Percentiles rank a stretch among this genome's conserved stretches.
phyloP scores from a whole-genome alignment of 2,329 filamentous ascomycete species.

The Cladosporium sp. region DNA sequence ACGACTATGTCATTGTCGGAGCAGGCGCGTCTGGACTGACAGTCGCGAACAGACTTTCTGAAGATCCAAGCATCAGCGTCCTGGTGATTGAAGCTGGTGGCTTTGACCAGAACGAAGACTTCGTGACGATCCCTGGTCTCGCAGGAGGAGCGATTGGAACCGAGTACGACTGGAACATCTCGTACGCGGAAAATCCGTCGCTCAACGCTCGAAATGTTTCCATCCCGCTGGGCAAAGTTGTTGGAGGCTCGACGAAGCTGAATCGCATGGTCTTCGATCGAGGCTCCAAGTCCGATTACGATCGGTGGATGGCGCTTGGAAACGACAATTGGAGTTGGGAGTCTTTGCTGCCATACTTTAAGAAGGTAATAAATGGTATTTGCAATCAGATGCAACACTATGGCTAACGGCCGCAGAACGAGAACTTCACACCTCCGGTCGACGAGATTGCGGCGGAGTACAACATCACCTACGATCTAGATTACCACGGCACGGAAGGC shows the following conservation, averaged over 20 bases:
- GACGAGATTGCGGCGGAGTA: conserved; percentile 18
- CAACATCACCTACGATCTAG: conserved; percentile 10
- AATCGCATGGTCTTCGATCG: conserved; percentile 27
- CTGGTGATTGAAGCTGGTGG: conserved; percentile 29
- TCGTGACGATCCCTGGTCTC: neutral
- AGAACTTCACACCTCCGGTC: conserved; percentile 12
- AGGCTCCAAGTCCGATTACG: conserved; percentile 29
- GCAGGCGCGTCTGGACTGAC: conserved; percentile 25
- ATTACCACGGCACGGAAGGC: conserved; percentile 1
- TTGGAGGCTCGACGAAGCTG: conserved; percentile 43
- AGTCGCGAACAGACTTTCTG: conserved; percentile 22
- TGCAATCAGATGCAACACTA: neutral
- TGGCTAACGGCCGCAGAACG: conserved; percentile 5
- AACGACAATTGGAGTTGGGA: conserved; percentile 37
- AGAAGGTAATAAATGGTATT: conserved; percentile 21
- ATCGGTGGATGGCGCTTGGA: conserved; percentile 30
- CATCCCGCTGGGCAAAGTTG: conserved; percentile 44
- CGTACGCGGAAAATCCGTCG: conserved; percentile 21
- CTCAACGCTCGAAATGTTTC: conserved; percentile 38
- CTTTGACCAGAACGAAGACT: conserved; percentile 23
- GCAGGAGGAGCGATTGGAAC: conserved; percentile 12
- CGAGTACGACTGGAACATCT: conserved; percentile 24
- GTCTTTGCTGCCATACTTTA: conserved; percentile 29
- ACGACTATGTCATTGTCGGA: conserved; percentile 25
- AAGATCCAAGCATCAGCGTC: conserved; percentile 20